Evolutionary conservation across 768 basidiomycete genomes (phyloP), one percentile per base, ranked within the genome.

Genomic region (Termitomyces sp.): DNA sequence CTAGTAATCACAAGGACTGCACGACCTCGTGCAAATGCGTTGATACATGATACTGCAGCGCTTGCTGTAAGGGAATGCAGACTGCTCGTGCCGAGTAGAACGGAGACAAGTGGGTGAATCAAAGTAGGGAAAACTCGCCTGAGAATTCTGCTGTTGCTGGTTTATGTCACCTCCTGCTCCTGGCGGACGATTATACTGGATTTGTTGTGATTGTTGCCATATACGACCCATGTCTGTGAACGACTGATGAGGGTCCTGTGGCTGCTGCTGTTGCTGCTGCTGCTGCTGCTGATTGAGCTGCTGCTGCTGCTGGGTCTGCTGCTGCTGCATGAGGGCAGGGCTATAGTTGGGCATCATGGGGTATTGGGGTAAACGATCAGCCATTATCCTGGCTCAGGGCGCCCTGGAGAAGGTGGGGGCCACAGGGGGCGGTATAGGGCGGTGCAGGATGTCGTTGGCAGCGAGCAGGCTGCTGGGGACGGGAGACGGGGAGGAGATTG

Each of bases 341-440:
- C 73, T 74, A 70, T 83, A 80, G 69, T 72, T 76, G 58, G 81
- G 70, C 46, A 82, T 71, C 79, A 86, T 82, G 63, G 75, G 61
- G 69, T 83, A 85, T 70, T 76, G 77, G 65, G 76, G 67, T 52
- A 76, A 67, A 69, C 80, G 82, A 80, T 87, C 84, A 68, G 85
- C 83, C 85, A 85, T 85, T 68, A 73, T 74, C 72, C 72, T 69
- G 63, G 61, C 66, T 58, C 61, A 65, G 60, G 59, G 63, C 53
- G 56, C 67, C 63, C 57, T 43, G 53, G 56, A 64, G 64, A 65
- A 66, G 66, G 65, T 61, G 61, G 57, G 61, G 59, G 56, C 61
- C 61, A 60, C 63, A 63, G 52, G 61, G 63, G 62, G 65, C 54
- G 56, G 62, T 57, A 58, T 55, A 63, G 50, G 56, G 63, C 63